Evolutionary conservation across 257 asterid genomes (phyloP), one percentile per base, ranked within the genome.

Genomic region (Nemophila menziesii): DNA sequence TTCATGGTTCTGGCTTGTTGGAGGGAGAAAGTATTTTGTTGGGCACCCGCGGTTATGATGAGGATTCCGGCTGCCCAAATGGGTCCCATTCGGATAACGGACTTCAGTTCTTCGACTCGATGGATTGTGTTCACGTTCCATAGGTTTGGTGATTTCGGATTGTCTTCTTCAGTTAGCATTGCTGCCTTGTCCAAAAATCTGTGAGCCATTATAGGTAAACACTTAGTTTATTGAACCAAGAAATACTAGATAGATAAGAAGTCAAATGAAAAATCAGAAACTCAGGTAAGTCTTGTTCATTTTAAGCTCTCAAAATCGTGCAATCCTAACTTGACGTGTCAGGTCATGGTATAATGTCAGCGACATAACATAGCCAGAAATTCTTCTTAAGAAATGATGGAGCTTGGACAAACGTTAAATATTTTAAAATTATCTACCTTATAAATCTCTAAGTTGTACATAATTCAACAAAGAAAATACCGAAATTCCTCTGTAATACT

Each of bases 41-140:
- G 97, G 2, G 97, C 82, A 8, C 68, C 56, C 15, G 92, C 92
- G 4, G 92, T 80, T 63, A 84, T 78, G 18, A 72, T 51, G 39
- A 80, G 75, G 58, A 89, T 89, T 21, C 95, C 97, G 6, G 97
- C 64, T 0, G 93, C 95, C 95, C 93, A 80, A 43, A 89, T 89
- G n/a, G 97, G 97, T 0, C 81, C 85, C 95, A 89, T 78, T 54
- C 92, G 59, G 52, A 85, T 71, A 2, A 80, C 57, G 11, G 96
- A 71, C 54, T 85, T 85, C 0, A 85, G 79, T 48, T 89, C 97
- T 44, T 89, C 97, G 12, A 84, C 80, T 1, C 95, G 89, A 50
- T 89, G 97, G 43, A 84, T 75, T 7, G 92, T 84, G 74, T 67
- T 73, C 26, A 85, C 63, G 19, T 56, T 63, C 93, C 96, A 85